Percentiles rank a stretch among this genome's conserved stretches.
Conservation (phyloP, 495 filamentous ascomycete genomes). For the Bathelium albidoporum region DNA sequence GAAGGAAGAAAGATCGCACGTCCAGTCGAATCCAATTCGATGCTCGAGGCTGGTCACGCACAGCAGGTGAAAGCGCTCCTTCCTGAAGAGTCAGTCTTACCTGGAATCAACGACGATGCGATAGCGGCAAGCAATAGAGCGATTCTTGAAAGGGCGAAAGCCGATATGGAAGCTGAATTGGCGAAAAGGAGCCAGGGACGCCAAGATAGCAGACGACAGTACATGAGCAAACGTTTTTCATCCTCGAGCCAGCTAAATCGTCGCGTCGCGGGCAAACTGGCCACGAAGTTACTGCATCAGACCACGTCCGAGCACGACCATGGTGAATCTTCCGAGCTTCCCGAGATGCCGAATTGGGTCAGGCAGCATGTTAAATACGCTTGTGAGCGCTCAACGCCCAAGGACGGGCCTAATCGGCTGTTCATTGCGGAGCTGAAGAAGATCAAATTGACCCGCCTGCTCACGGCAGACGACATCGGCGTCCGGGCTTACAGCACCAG, state of each 20-base stretch:
- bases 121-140: constrained; percentile 12
- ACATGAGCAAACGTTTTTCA: constrained; percentile 1
- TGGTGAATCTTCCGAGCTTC: constrained; percentile 34
- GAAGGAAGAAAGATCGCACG: constrained; percentile 36
- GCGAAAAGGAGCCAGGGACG: constrained; percentile 8
- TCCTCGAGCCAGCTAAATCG: background rate
- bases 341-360: constrained; percentile 60
- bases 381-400: constrained; percentile 68
- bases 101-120: constrained; percentile 4
- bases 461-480: constrained; percentile 67
- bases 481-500: constrained; percentile 79
- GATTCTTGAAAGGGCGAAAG: constrained; percentile 46
- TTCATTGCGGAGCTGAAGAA: constrained; percentile 71
- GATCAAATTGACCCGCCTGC: constrained; percentile 57
- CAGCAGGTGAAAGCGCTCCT: background rate
- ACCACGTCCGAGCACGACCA: constrained; percentile 67
- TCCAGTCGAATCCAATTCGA: constrained; percentile 13
- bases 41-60: background rate
- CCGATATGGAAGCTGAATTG: constrained; percentile 31
- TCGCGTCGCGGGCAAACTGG: background rate
- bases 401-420: constrained; percentile 56
- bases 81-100: background rate
- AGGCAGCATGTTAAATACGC: constrained; percentile 56
- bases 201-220: constrained; percentile 9
- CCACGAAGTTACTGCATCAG: constrained; percentile 44